Conservation (phyloP, 2,329 filamentous ascomycete genomes). For the Aureobasidium sp. region DNA sequence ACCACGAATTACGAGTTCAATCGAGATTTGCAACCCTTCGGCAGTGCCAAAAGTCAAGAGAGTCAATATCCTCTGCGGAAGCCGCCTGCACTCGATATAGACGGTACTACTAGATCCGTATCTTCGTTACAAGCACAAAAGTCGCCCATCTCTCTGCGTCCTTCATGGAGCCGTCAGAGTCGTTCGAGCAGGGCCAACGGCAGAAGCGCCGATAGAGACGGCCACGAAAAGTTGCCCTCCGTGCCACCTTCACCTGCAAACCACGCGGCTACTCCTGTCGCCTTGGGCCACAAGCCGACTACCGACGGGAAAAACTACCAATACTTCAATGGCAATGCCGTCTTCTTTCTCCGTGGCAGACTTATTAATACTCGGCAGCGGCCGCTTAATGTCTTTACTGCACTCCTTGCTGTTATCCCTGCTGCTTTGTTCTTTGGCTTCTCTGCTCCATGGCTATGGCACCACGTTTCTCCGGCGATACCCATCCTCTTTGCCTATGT, state of each 20-base stretch:
- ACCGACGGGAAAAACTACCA: constrained; percentile 68
- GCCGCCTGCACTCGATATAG: constrained; percentile 11
- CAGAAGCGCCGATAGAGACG: constrained; percentile 26
- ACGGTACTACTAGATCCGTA: neutral
- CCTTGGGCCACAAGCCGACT: constrained; percentile 32
- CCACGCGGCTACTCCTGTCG: constrained; percentile 38
- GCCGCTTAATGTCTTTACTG: constrained; percentile 85
- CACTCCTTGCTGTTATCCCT: constrained; percentile 70
- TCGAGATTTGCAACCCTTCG: constrained; percentile 2
- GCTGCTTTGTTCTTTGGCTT: constrained; percentile 76
- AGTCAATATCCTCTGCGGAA: constrained; percentile 38
- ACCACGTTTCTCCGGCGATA: constrained; percentile 77
- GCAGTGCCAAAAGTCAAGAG: constrained; percentile 4
- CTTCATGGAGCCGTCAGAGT: constrained; percentile 18
- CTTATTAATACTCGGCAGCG: constrained; percentile 81
- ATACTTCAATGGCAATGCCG: constrained; percentile 88
- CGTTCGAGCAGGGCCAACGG: constrained; percentile 13
- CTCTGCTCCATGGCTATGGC: constrained; percentile 80
- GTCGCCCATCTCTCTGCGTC: constrained; percentile 46
- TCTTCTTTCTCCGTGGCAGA: constrained; percentile 80
- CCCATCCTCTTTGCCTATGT: constrained; percentile 86
- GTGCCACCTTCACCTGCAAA: constrained; percentile 67
- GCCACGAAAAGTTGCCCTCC: constrained; percentile 79
- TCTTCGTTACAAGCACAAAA: constrained; percentile 23
- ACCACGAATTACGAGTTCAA: constrained; percentile 37